A percentile compares a stretch with the other conserved stretches of the same genome.
Evolutionary conservation across 2,329 filamentous ascomycete species (phyloP).

Genomic region (Epichloe festucae): DNA sequence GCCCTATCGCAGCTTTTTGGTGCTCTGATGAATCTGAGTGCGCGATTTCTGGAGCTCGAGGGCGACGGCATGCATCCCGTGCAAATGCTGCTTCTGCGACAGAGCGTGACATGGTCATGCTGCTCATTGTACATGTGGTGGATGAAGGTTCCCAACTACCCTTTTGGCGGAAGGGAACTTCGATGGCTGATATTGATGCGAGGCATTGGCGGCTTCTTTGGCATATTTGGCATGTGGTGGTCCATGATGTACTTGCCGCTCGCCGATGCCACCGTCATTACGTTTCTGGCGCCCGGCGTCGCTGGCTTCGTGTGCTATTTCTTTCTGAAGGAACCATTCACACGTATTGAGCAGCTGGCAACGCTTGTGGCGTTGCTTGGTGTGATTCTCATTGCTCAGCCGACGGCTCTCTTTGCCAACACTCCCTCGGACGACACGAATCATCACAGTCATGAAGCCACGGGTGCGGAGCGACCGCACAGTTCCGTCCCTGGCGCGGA

Average conservation of each 20-base stretch:
- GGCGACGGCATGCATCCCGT: conserved; percentile 67
- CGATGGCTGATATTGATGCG: conserved; percentile 54
- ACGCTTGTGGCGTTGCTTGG: conserved; percentile 63
- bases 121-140: conserved; percentile 64
- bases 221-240: conserved; percentile 64
- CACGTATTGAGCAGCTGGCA: conserved; percentile 61
- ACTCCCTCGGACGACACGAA: conserved; percentile 5
- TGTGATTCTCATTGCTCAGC: conserved; percentile 72
- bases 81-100: conserved; percentile 71
- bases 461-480: not conserved
- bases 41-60: conserved; percentile 60
- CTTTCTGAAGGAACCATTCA: conserved; percentile 64
- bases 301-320: conserved; percentile 71
- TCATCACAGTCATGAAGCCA: not conserved
- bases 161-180: conserved; percentile 55
- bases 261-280: conserved; percentile 80
- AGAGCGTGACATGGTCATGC: conserved; percentile 57
- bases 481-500: conserved; percentile 16
- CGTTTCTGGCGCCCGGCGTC: conserved; percentile 69
- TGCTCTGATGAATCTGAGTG: conserved; percentile 72
- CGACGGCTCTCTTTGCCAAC: conserved; percentile 39
- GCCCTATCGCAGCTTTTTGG: conserved; percentile 69
- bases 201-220: conserved; percentile 60
- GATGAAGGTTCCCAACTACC: conserved; percentile 51
- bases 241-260: conserved; percentile 64